Conservation (phyloP, 2,329 filamentous ascomycete species). For the Hypoxylon sp. region DNA sequence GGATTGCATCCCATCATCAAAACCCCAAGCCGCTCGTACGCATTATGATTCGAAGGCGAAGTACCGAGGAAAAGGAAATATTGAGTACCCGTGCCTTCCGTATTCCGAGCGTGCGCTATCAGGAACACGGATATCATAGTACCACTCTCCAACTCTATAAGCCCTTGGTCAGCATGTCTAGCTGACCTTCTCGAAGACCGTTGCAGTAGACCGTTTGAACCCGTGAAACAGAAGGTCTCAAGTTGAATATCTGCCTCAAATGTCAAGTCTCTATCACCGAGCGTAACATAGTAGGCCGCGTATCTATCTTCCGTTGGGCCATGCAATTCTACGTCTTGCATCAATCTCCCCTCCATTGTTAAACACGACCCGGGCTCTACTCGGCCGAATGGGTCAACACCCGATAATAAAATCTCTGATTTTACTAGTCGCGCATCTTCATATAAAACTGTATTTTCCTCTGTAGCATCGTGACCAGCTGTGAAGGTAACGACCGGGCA, state of each 20-base stretch:
- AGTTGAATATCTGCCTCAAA: slow-evolving; percentile 14
- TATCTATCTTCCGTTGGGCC: slow-evolving; percentile 1
- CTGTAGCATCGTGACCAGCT: too few relatives aligned
- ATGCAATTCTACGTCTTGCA: slow-evolving; percentile 8
- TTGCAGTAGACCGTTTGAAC: neutral
- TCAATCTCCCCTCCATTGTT: slow-evolving; percentile 22
- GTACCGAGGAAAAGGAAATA: slow-evolving; percentile 21
- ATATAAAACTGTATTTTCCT: neutral
- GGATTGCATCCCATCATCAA: slow-evolving; percentile 5
- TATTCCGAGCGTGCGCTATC: neutral
- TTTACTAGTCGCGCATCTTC: slow-evolving; percentile 19
- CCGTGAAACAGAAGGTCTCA: slow-evolving; percentile 18
- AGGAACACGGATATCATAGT: slow-evolving; percentile 14
- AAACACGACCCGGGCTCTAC: slow-evolving; percentile 16
- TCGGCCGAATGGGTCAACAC: slow-evolving; percentile 20
- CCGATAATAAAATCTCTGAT: slow-evolving; percentile 5
- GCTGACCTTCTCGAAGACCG: slow-evolving; percentile 23
- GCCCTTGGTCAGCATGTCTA: slow-evolving; percentile 1
- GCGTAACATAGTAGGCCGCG: neutral
- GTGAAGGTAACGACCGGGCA: slow-evolving; percentile 7
- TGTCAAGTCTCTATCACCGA: neutral
- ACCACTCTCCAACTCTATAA: neutral
- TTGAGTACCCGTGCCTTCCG: neutral
- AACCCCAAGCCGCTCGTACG: slow-evolving; percentile 13
- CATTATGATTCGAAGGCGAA: slow-evolving; percentile 9